Evolutionary conservation across 1,139 yeast species (phyloP).

Genomic region (Geotrichum candidum): DNA sequence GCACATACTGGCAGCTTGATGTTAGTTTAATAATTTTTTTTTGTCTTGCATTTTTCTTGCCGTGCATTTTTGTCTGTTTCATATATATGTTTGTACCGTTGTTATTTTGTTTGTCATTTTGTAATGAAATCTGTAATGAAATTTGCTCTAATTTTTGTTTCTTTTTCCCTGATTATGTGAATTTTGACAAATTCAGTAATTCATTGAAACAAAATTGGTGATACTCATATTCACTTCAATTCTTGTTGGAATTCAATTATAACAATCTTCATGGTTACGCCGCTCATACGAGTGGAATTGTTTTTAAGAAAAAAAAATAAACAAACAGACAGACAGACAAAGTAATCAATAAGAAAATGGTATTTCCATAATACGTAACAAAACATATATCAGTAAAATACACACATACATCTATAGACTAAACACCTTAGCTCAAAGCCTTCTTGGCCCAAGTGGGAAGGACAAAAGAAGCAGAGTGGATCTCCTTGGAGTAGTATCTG

Average conservation of each 20-base stretch:
- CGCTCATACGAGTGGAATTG: too few species aligned
- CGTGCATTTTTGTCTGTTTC: neutral
- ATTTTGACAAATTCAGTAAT: too few species aligned
- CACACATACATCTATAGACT: neutral
- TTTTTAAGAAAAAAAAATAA: too few species aligned
- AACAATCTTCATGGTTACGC: too few species aligned
- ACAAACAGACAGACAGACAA: neutral
- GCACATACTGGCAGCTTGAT: too few species aligned
- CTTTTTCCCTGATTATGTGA: neutral
- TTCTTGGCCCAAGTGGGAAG: conserved; percentile 79
- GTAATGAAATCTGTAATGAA: neutral
- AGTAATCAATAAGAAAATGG: too few species aligned
- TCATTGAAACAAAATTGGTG: too few species aligned
- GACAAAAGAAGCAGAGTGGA: conserved; percentile 76
- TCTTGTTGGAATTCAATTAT: too few species aligned
- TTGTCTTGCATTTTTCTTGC: neutral
- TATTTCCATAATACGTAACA: too few species aligned
- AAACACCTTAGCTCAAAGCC: conserved; percentile 26
- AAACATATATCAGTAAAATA: neutral
- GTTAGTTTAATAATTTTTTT: neutral
- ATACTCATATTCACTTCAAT: too few species aligned
- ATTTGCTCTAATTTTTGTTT: too few species aligned
- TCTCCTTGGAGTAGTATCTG: conserved; percentile 64
- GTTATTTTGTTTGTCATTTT: neutral
- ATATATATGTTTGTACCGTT: neutral